Conservation (phyloP, 768 basidiomycete species). For the Lentinus tigrinus region DNA sequence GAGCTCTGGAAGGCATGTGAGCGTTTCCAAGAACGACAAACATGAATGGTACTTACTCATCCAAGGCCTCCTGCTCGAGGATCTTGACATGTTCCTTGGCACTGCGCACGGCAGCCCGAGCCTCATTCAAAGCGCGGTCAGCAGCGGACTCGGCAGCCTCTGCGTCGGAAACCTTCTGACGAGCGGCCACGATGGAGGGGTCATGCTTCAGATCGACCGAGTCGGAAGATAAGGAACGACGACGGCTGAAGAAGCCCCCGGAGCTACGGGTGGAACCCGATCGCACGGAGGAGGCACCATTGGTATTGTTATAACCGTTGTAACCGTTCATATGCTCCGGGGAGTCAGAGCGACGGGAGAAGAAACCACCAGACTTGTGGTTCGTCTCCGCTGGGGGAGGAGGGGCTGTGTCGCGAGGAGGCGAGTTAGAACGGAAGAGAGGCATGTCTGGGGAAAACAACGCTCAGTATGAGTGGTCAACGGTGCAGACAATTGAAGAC, state of each 20-base stretch:
- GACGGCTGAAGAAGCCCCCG: slow-evolving; percentile 25
- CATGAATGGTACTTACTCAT: slow-evolving; percentile 46
- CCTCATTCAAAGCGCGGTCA: slow-evolving; percentile 47
- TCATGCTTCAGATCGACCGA: slow-evolving; percentile 33
- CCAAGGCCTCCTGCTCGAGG: slow-evolving; percentile 50
- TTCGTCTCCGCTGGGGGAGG: slow-evolving; percentile 18
- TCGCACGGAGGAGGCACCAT: slow-evolving; percentile 3
- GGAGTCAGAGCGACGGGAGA: slow-evolving; percentile 23
- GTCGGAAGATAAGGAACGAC: slow-evolving; percentile 25
- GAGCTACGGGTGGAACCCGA: slow-evolving; percentile 6
- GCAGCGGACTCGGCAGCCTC: slow-evolving; percentile 51
- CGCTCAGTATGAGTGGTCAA: background rate
- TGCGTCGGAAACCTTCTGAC: slow-evolving; percentile 49
- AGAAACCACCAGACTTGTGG: slow-evolving; percentile 22
- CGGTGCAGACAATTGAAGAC: background rate
- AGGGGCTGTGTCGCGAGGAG: slow-evolving; percentile 13
- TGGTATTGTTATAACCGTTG: background rate
- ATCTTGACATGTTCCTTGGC: slow-evolving; percentile 47
- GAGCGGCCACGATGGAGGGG: slow-evolving; percentile 46
- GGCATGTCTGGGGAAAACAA: slow-evolving; percentile 22
- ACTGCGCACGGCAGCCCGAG: slow-evolving; percentile 44
- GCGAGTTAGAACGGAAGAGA: slow-evolving; percentile 23
- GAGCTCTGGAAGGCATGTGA: slow-evolving; percentile 34
- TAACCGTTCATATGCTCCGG: slow-evolving; percentile 4
- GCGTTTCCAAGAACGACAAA: background rate